Evolutionary conservation across 495 filamentous ascomycete species (phyloP), one percentile per base, ranked within the genome.

Genomic region (Clohesyomyces aquaticus): DNA sequence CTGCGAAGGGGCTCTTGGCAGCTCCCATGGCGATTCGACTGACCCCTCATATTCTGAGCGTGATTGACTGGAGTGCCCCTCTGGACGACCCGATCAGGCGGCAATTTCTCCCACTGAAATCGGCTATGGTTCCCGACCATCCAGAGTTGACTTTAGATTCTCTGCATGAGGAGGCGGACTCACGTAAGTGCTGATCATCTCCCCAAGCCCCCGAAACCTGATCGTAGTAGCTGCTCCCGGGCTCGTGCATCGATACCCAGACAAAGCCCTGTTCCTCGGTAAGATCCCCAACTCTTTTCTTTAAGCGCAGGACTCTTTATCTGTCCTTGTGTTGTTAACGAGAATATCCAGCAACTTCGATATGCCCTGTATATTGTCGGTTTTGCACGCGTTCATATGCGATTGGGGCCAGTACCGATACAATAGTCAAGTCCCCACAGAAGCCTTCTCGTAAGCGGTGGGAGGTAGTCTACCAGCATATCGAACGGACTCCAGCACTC

Each of bases 341-440:
- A 55, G 11, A 9, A 16, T 11, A 19, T 14, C 27, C 19, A 62
- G 82, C 79, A 6, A 77, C 76, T 1, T 81, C 78, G 2, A 77
- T 82, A n/a, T 86, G 83, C 69, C 82, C 82, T 12, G 81, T 82
- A 0, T 83, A 83, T 67, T 86, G 83, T 63, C 72, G 75, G 50
- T 85, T 75, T 67, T 86, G 83, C 73, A 85, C 83, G 1, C 79
- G 84, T n/a, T 81, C 83, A 2, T 83, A 84, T 66, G 76, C 77
- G 3, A 77, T 87, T 2, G 84, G 83, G 2, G 74, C 73, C 2
- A 55, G 79, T 49, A 87, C 82, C 4, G 75, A 79, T 4, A 71
- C 75, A 1, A 75, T 85, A 14, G 70, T 72, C 28, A 87, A 87
- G 63, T 63, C 72, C 1, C 72, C 76, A 11, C 70, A 78, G 51